These are phyloP conservation scores for Rhodotorula sp. DNA, from an alignment of 1,284 basidiomycete genomes.

Conservation along the genomic window DNA sequence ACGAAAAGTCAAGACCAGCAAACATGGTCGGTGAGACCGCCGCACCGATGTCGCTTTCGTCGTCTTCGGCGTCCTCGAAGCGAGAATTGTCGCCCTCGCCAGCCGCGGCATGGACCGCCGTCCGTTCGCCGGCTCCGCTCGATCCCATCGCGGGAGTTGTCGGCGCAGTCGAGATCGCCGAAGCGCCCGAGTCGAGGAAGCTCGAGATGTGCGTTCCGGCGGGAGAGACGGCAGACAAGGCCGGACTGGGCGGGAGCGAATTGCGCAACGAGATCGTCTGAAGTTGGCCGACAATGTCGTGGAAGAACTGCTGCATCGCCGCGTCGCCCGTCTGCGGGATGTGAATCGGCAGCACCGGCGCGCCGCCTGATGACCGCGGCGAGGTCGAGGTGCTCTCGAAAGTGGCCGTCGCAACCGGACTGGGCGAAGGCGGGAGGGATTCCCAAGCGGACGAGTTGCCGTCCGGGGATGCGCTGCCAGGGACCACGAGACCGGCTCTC, in stretches of 20 bases:
- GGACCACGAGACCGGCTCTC: constrained; percentile 8
- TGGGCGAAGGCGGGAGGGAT: constrained; percentile 36
- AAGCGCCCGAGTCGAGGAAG: constrained; percentile 23
- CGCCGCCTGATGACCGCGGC: constrained; percentile 21
- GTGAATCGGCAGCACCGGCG: constrained; percentile 42
- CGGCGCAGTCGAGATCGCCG: constrained; percentile 22
- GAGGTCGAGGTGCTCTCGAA: constrained; percentile 30
- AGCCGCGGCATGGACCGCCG: background rate
- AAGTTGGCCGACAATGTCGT: constrained; percentile 75
- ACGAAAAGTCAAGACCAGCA: background rate
- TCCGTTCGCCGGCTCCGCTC: background rate
- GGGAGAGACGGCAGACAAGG: constrained; percentile 27
- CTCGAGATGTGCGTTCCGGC: constrained; percentile 41
- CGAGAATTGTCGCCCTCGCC: constrained; percentile 47
- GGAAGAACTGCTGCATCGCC: constrained; percentile 72
- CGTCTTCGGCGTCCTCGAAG: constrained; percentile 59
- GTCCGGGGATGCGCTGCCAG: constrained; percentile 6
- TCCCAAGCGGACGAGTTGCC: constrained; percentile 30
- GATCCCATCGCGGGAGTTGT: constrained; percentile 13
- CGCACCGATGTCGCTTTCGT: constrained; percentile 49
- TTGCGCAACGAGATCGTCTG: constrained; percentile 61
- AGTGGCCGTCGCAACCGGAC: constrained; percentile 40
- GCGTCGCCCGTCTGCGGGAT: constrained; percentile 63
- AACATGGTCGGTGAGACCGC: constrained; percentile 26
- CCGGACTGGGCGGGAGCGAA: constrained; percentile 27